phyloP scores from a whole-genome alignment of 768 basidiomycete species.

The Zangia roseola region DNA sequence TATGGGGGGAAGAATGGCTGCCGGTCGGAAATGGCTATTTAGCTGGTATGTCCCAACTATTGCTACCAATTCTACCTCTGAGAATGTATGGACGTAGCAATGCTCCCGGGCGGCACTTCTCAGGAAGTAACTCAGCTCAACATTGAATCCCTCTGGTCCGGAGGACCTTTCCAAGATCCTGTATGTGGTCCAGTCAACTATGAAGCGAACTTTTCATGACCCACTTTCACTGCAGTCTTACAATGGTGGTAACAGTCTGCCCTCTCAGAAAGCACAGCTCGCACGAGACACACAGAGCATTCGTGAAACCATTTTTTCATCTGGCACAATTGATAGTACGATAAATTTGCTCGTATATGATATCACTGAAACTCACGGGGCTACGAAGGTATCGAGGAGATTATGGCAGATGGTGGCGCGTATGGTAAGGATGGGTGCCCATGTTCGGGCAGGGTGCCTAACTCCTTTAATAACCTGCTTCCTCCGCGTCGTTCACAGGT shows the following conservation, averaged over 20 bases:
- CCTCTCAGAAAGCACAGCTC: conserved; percentile 42
- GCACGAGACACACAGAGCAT: conserved; percentile 51
- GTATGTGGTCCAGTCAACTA: conserved; percentile 34
- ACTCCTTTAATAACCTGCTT: not conserved
- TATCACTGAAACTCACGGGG: not conserved
- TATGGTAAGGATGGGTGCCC: conserved; percentile 47
- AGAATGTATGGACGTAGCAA: conserved; percentile 41
- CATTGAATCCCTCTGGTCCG: conserved; percentile 75
- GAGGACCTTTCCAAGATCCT: conserved; percentile 66
- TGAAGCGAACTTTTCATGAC: not conserved
- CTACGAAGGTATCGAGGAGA: conserved; percentile 48
- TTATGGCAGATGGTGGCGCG: conserved; percentile 54
- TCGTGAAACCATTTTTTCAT: conserved; percentile 57
- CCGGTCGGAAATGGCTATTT: conserved; percentile 77
- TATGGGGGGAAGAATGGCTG: conserved; percentile 61
- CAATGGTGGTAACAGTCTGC: conserved; percentile 66
- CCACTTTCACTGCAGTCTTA: conserved; percentile 40
- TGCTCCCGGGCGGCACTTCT: conserved; percentile 58
- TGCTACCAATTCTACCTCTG: not conserved
- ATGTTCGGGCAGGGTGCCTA: not conserved
- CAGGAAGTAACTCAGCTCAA: conserved; percentile 67
- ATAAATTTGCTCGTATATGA: not conserved
- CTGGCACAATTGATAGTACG: conserved; percentile 58
- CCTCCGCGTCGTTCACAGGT: conserved; percentile 39
- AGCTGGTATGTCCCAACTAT: conserved; percentile 42